Base-by-base conservation (phyloP, 305 asterid genomes). In the Fraxinus nigra region DNA sequence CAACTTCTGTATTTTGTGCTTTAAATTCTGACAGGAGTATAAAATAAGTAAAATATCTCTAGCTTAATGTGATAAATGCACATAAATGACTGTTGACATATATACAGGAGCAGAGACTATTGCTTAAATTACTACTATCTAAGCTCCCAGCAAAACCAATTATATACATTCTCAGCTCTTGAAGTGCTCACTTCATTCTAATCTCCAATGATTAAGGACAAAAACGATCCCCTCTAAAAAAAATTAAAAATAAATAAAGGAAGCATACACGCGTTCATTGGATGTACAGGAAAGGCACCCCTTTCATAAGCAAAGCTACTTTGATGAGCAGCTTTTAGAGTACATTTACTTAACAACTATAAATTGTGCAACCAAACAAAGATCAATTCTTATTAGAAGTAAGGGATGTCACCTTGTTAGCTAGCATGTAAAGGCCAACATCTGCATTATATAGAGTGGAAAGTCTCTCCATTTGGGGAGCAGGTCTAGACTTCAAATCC, bases 381-480 rank as follows among this genome's bases (percentile, higher is more conserved):
- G 69, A 56, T 18, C 82, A 65, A 83, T 26, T 77, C 65, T 67
- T 38, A 75, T 81, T 16, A 80, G 77, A 79, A 73, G 56, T 56
- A 82, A 82, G 35, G 80, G 78, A 46, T 18, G 63, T 69, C 85
- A 96, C 99, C 98, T 96, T 96, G 90, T 94, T 96, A 69, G 99
- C 99, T 79, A 96, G 99, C 98, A 96, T 96, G 92, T 96, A 96
- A 84, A 96, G 99, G 76, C 99, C 99, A 89, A 96, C 98, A 90
- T 96, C 99, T 37, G 99, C 98, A 94, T 96, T 96, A 81, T 93
- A 96, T 76, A 96, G 56, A 69, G 99, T 96, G 67, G 98, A 96
- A 86, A 96, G 98, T 79, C 99, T 92, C 95, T 94, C 99, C 98
- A 96, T 96, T 90, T 88, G 83, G 67, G 98, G 97, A 81, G 63